Evolutionary conservation across 345 rosid genomes (phyloP), one percentile per base, ranked within the genome.

Genomic region (Eucalyptus coolabah): DNA sequence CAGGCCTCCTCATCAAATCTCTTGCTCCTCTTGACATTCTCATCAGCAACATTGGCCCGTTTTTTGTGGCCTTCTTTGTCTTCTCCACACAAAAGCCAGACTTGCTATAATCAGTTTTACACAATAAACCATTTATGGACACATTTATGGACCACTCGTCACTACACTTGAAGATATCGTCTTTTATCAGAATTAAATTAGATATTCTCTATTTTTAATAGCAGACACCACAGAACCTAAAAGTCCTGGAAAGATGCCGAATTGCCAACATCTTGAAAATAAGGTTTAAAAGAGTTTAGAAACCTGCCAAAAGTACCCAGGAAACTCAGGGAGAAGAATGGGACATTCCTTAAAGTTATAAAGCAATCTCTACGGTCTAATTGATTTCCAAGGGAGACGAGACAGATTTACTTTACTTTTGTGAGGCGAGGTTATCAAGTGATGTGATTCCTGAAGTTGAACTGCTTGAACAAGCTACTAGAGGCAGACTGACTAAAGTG

Each of bases 21-120:
- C 89, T 93, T 96, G 92, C 90, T 90, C 89, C 89, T 88, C 90
- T 67, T 93, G 2, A 89, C 90, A 86, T 92, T 95, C 90, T 94
- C 93, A 23, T 94, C 93, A 3, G 89, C 94, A 88, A 89, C 88
- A 59, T 88, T 91, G 15, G 89, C 90, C 50, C 28, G 26, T 69
- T 59, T 54, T 90, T 88, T 89, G 89, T 93, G 93, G 83, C 89
- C 93, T 34, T 93, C 94, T 67, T 92, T 93, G 59, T 93, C 95
- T 87, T 96, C 96, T 88, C 96, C 94, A 89, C 89, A 83, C 40
- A 7, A 50, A 88, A 88, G 5, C 85, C 85, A 77, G 85, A 37
- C 30, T 54, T 19, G 30, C 88, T 19, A 40, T 34, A 21, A 53
- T 53, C 37, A 86, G 53, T 54, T 45, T 6, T 49, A 50, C 47